Percentiles rank a stretch among this genome's conserved stretches.
Evolutionary conservation across 306 rosid species (phyloP).

Genomic region (Argentina anserina): DNA sequence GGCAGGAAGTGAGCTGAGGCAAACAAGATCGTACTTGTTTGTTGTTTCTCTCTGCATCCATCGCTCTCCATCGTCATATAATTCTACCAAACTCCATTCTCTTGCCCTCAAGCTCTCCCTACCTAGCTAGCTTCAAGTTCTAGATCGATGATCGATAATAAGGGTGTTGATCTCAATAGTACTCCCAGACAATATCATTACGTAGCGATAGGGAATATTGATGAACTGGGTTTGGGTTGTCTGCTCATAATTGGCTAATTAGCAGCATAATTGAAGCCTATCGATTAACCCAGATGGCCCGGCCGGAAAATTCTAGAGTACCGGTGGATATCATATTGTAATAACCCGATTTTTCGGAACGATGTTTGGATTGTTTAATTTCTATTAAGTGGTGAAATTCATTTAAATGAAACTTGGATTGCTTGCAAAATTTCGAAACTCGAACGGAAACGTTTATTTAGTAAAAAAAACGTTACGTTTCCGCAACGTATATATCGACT

Average conservation of each 20-base stretch:
- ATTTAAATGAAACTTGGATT: too few relatives aligned
- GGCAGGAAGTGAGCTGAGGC: not conserved
- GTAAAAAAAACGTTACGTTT: too few relatives aligned
- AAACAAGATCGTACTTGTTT: not conserved
- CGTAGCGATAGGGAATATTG: not conserved
- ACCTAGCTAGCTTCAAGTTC: not conserved
- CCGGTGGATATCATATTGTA: too few relatives aligned
- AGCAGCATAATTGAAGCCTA: slow-evolving; percentile 13
- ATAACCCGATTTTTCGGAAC: too few relatives aligned
- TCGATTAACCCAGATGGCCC: not conserved
- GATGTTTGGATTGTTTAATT: too few relatives aligned
- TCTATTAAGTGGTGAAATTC: too few relatives aligned
- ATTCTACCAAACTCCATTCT: not conserved
- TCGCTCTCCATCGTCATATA: not conserved
- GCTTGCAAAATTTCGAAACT: too few relatives aligned
- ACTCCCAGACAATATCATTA: not conserved
- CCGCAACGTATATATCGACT: too few relatives aligned
- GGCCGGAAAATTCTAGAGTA: too few relatives aligned
- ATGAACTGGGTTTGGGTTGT: slow-evolving; percentile 7
- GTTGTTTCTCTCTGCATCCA: not conserved
- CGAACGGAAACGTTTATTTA: too few relatives aligned
- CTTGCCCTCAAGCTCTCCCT: not conserved
- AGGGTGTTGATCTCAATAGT: not conserved
- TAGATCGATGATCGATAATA: not conserved
- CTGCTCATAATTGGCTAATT: slow-evolving; percentile 2